Conservation (phyloP, 2,329 filamentous ascomycete genomes). For the Arthrobotrys sphaeroides region DNA sequence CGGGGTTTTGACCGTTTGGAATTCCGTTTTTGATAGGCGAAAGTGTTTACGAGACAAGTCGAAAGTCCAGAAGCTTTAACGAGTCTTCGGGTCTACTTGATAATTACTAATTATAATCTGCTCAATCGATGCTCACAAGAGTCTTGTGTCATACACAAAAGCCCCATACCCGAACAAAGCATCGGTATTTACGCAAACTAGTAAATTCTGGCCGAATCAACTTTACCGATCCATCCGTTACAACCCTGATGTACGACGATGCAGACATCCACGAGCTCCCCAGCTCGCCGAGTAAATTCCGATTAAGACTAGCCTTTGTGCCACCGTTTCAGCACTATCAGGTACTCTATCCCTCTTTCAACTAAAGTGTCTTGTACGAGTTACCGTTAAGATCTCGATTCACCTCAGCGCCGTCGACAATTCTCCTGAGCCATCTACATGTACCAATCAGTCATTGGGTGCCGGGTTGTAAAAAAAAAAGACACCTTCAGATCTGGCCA, state of each 20-base stretch:
- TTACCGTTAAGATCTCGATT: not conserved
- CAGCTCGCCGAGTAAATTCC: not conserved
- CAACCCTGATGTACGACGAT: not conserved
- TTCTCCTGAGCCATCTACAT: not conserved
- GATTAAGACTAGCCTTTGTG: not conserved
- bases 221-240: not conserved
- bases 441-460: not conserved
- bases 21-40: conserved; percentile 5
- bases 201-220: not conserved
- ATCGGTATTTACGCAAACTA: not conserved
- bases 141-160: too few species aligned
- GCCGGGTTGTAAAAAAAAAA: not conserved
- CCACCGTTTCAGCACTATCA: not conserved
- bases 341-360: not conserved
- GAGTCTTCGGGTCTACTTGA: conserved; percentile 1
- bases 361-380: not conserved
- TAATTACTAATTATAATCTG: not conserved
- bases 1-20: not conserved
- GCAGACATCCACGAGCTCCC: not conserved
- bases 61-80: conserved; percentile 6
- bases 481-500: not conserved
- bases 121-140: not conserved
- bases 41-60: too few species aligned
- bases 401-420: not conserved
- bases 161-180: not conserved